A percentile compares a stretch with the other conserved stretches of the same genome.
Evolutionary conservation across 2,329 filamentous ascomycete genomes (phyloP).

Genomic region (Aspergillus hiratsukae): DNA sequence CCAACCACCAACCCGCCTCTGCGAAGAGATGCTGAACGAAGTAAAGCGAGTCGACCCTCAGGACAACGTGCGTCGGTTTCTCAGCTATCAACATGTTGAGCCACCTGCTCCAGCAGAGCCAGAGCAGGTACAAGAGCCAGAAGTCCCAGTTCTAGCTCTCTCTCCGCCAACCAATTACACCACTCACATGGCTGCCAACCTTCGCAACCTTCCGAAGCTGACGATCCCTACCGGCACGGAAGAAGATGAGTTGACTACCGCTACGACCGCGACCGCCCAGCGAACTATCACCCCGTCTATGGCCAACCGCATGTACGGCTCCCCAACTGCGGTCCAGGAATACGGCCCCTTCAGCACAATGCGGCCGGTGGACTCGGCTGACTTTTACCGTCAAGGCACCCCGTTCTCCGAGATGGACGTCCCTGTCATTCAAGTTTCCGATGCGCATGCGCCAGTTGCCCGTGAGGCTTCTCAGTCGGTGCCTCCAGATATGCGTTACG

Average conservation of each 20-base stretch:
- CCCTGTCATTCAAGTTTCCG: constrained; percentile 67
- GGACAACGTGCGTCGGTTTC: constrained; percentile 85
- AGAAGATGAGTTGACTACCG: constrained; percentile 55
- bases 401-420: constrained; percentile 89
- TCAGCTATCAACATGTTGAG: constrained; percentile 64
- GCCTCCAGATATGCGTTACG: constrained; percentile 87
- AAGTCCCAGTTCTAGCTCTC: constrained; percentile 24
- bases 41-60: constrained; percentile 72
- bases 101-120: no score
- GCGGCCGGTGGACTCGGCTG: background rate
- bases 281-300: constrained; percentile 28
- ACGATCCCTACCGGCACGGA: constrained; percentile 61
- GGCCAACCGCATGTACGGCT: no score
- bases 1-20: constrained; percentile 42
- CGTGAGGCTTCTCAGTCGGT: constrained; percentile 85
- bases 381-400: constrained; percentile 48
- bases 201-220: constrained; percentile 51
- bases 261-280: constrained; percentile 14
- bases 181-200: constrained; percentile 42
- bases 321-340: no score
- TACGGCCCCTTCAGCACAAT: no score
- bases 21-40: constrained; percentile 66
- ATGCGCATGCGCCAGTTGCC: constrained; percentile 68
- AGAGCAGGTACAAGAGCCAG: background rate
- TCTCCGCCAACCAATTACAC: constrained; percentile 29